Conservation (phyloP, 1,284 basidiomycete genomes). For the Fomitopsis palustris region DNA sequence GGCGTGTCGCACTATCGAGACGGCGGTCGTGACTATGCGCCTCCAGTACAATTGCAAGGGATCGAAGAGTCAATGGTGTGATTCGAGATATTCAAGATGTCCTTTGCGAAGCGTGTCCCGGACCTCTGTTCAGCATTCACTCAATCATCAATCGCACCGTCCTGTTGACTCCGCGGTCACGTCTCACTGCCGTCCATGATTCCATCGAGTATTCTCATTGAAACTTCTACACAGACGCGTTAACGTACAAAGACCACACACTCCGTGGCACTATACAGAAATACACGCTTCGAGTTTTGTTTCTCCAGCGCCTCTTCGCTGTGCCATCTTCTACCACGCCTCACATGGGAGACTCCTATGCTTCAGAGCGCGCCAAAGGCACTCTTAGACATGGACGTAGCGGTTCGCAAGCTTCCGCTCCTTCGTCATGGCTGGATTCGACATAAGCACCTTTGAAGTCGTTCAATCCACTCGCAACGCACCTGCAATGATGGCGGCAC, state of each 20-base stretch:
- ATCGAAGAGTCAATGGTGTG: too few relatives aligned
- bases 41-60: too few relatives aligned
- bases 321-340: background rate
- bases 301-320: background rate
- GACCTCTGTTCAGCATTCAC: too few relatives aligned
- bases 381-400: conserved; percentile 17
- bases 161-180: too few relatives aligned
- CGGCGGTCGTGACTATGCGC: too few relatives aligned
- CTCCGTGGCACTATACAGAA: background rate
- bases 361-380: background rate
- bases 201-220: too few relatives aligned
- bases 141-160: too few relatives aligned
- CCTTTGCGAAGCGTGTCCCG: too few relatives aligned
- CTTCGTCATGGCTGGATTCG: conserved; percentile 24
- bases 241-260: background rate
- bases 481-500: conserved; percentile 95
- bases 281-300: background rate
- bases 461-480: too few relatives aligned
- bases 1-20: background rate
- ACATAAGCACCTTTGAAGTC: too few relatives aligned
- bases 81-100: too few relatives aligned
- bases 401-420: conserved; percentile 18
- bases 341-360: background rate
- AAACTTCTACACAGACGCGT: background rate
- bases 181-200: too few relatives aligned